Conservation (phyloP, 306 rosid genomes). For the Quillaja saponaria region DNA sequence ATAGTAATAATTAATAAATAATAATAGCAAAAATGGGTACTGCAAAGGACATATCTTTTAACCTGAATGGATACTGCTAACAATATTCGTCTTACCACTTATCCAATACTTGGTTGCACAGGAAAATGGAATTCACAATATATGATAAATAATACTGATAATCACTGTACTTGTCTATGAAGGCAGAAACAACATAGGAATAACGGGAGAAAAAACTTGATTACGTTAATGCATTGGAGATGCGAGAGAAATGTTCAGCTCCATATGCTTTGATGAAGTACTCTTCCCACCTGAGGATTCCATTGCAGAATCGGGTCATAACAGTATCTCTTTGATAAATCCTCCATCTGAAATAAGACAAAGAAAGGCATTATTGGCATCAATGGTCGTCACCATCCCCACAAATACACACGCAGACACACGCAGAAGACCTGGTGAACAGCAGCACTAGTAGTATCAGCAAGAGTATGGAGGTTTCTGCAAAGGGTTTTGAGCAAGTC, state of each 20-base stretch:
- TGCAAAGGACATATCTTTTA: no score
- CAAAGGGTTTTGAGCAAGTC: slow-evolving; percentile 36
- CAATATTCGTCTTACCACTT: no score
- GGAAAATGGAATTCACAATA: not conserved
- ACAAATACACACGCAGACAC: no score
- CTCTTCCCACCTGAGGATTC: slow-evolving; percentile 61
- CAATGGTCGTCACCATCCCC: no score
- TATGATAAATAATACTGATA: no score
- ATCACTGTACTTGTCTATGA: no score
- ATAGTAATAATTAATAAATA: no score
- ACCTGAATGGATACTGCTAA: no score
- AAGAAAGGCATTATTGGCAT: not conserved
- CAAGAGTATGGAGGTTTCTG: slow-evolving; percentile 32
- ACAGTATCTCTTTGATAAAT: slow-evolving; percentile 50
- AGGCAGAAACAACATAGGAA: no score
- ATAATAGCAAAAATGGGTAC: no score
- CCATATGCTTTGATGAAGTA: slow-evolving; percentile 79
- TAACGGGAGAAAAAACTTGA: not conserved
- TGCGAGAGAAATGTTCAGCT: slow-evolving; percentile 63
- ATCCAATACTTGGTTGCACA: not conserved
- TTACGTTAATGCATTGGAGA: slow-evolving; percentile 80
- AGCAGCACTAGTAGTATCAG: slow-evolving; percentile 18
- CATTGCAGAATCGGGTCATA: slow-evolving; percentile 63
- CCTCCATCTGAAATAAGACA: slow-evolving; percentile 42
- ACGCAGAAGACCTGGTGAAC: slow-evolving; percentile 12